Evolutionary conservation across 2,329 filamentous ascomycete species (phyloP).

Genomic region (Apiospora sp.): DNA sequence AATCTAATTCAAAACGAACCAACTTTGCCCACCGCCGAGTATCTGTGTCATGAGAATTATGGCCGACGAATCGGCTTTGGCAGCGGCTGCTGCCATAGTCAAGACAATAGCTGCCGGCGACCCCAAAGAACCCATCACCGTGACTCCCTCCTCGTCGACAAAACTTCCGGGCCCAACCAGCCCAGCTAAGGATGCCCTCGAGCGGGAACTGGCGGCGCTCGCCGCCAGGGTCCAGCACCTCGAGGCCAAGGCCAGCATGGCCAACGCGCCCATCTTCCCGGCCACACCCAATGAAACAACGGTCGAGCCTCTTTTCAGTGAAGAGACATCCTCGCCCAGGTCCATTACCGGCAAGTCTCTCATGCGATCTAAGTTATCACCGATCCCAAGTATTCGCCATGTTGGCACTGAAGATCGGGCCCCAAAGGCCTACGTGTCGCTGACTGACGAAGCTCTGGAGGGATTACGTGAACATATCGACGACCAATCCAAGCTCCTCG

Average conservation of each 20-base stretch:
- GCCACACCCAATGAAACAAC: constrained; percentile 80
- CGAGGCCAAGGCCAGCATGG: constrained; percentile 76
- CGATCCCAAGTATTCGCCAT: constrained; percentile 48
- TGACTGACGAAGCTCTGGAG: constrained; percentile 84
- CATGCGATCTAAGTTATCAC: constrained; percentile 55
- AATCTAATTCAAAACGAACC: background rate
- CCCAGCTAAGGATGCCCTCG: constrained; percentile 78
- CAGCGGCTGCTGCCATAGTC: constrained; percentile 61
- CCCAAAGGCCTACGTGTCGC: constrained; percentile 55
- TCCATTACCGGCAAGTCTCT: constrained; percentile 51
- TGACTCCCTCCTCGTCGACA: constrained; percentile 54
- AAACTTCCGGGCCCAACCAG: constrained; percentile 80
- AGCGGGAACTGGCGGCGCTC: constrained; percentile 83
- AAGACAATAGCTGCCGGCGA: constrained; percentile 57
- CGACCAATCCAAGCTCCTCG: constrained; percentile 91
- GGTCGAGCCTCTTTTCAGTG: constrained; percentile 68
- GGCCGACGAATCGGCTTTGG: constrained; percentile 64
- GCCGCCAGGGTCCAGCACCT: constrained; percentile 80
- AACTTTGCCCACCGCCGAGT: constrained; percentile 16
- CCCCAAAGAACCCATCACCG: constrained; percentile 50
- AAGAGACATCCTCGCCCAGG: constrained; percentile 58
- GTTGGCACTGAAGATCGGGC: constrained; percentile 43
- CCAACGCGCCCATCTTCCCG: constrained; percentile 68
- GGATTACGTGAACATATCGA: constrained; percentile 90
- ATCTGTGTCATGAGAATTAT: constrained; percentile 41